Conservation (phyloP, 257 asterid genomes). For the Solanum corneliomulleri region DNA sequence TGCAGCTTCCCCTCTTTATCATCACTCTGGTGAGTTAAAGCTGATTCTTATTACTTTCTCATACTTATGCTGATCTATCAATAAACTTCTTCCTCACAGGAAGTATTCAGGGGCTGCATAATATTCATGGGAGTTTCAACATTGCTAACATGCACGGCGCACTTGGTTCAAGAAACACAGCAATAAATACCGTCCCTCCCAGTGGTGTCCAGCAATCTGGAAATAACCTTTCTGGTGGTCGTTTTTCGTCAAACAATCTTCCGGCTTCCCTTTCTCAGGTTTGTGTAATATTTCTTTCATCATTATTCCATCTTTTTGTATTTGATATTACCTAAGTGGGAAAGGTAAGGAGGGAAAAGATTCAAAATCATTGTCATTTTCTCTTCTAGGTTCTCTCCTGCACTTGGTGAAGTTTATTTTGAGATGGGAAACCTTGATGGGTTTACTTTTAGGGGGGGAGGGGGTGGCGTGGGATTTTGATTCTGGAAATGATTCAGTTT, state of each 20-base stretch:
- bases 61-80: constrained; percentile 3
- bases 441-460: not conserved
- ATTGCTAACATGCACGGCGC: constrained; percentile 58
- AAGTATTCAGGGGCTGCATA: constrained; percentile 67
- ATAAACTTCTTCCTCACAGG: constrained; percentile 21
- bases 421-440: not conserved
- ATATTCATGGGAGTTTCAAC: constrained; percentile 59
- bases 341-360: not conserved
- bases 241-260: constrained; percentile 56
- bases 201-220: constrained; percentile 74
- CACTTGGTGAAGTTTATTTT: not conserved
- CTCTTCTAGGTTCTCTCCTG: not conserved
- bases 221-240: constrained; percentile 42
- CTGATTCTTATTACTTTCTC: not conserved
- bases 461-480: not conserved
- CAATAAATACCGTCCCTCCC: constrained; percentile 49
- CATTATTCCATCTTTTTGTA: not conserved
- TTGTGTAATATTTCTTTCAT: not conserved
- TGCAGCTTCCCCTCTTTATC: constrained; percentile 49
- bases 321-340: not conserved
- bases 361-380: not conserved
- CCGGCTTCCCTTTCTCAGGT: constrained; percentile 79
- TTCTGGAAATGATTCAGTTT: not conserved
- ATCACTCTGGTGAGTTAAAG: constrained; percentile 51
- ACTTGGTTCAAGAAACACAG: constrained; percentile 61